Conservation (phyloP, 441 rosid species). For the Syzygium syzygioides region DNA sequence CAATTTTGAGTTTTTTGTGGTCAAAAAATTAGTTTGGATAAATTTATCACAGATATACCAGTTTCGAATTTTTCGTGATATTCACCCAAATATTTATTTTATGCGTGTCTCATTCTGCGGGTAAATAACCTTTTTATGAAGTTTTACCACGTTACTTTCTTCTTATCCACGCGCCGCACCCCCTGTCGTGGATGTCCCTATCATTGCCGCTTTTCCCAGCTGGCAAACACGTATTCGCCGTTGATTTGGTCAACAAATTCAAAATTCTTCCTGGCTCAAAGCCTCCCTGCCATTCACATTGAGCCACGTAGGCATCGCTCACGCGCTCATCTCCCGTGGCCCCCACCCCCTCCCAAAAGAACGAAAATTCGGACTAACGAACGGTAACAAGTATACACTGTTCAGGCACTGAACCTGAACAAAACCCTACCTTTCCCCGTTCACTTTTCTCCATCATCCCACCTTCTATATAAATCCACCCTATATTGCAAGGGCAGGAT, state of each 20-base stretch:
- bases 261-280: neutral
- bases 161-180: neutral
- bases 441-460: neutral
- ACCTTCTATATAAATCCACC: neutral
- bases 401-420: neutral
- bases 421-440: neutral
- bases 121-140: neutral
- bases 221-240: neutral
- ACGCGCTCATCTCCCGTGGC: neutral
- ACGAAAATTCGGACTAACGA: neutral
- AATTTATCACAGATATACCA: too few species aligned
- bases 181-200: neutral
- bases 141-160: neutral
- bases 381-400: neutral
- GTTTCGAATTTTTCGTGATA: too few species aligned
- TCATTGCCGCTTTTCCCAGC: neutral
- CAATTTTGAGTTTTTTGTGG: too few species aligned
- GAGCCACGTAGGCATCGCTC: neutral
- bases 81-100: neutral
- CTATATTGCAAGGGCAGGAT: neutral
- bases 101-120: neutral
- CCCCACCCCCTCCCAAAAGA: neutral
- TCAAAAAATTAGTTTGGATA: too few species aligned
- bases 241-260: neutral
- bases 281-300: neutral